Evolutionary conservation across 1,284 basidiomycete species (phyloP).

Genomic region (Naganishia sp.): DNA sequence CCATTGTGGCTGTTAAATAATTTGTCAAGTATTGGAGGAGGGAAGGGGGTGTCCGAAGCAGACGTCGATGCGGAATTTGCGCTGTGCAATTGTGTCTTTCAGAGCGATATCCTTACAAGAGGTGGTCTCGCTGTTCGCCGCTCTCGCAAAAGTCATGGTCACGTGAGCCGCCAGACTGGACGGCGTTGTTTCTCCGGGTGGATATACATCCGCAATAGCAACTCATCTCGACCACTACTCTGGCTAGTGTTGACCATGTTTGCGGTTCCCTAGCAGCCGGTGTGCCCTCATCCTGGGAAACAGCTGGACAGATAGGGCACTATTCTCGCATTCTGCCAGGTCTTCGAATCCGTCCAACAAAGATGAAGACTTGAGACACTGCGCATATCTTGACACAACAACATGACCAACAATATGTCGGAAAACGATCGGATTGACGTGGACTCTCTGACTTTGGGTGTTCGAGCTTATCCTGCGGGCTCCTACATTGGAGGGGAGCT

Average conservation of each 20-base stretch:
- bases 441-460: slow-evolving; percentile 9
- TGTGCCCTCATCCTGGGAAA: too few relatives aligned
- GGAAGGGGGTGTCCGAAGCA: not conserved
- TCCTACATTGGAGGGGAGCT: slow-evolving; percentile 25
- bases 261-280: too few relatives aligned
- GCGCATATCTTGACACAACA: too few relatives aligned
- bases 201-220: not conserved
- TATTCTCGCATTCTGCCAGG: too few relatives aligned
- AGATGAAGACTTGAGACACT: too few relatives aligned
- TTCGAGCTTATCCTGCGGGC: not conserved
- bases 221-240: not conserved
- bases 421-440: slow-evolving; percentile 15
- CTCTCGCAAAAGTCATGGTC: slow-evolving; percentile 6
- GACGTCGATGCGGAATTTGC: too few relatives aligned
- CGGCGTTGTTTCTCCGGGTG: not conserved
- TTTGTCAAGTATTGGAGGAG: not conserved
- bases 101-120: not conserved
- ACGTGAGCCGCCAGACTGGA: not conserved
- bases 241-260: too few relatives aligned
- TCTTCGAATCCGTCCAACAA: too few relatives aligned
- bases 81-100: too few relatives aligned
- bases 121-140: slow-evolving; percentile 4
- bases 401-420: not conserved
- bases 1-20: slow-evolving; percentile 17
- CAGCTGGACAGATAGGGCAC: too few relatives aligned